Percentiles rank a stretch among this genome's conserved stretches.
Evolutionary conservation across 805 yeast species (phyloP).

Genomic region (Hanseniaspora hatyaiensis): DNA sequence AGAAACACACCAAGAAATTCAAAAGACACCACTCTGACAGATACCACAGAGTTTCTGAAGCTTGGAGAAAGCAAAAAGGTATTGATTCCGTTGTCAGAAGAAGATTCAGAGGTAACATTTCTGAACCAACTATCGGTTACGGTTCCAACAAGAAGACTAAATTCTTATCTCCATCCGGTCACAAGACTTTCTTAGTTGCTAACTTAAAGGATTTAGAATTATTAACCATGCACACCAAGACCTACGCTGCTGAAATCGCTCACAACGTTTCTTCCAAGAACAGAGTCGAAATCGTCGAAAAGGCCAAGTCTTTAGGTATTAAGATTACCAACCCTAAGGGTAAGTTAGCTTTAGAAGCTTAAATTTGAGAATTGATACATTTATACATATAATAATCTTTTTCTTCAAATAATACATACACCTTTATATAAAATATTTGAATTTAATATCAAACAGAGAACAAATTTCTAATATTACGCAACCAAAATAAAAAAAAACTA

Average conservation of each 20-base stretch:
- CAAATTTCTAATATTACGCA: neutral
- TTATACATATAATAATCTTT: neutral
- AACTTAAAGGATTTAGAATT: constrained; percentile 90
- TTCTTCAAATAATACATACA: neutral
- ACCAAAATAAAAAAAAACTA: neutral
- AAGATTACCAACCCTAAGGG: constrained; percentile 99
- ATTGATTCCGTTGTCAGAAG: constrained; percentile 99
- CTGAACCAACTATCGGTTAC: constrained; percentile 99
- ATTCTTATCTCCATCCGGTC: constrained; percentile 93
- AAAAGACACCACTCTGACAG: constrained; percentile 99
- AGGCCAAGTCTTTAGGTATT: constrained; percentile 96
- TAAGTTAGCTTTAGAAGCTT: constrained; percentile 96
- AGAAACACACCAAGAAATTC: constrained; percentile 97
- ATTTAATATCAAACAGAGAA: too few relatives aligned
- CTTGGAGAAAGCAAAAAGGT: constrained; percentile 99
- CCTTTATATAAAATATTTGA: neutral
- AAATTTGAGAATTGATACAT: constrained; percentile 27
- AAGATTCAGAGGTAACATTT: constrained; percentile 98
- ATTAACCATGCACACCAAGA: constrained; percentile 90
- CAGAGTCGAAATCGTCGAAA: constrained; percentile 91
- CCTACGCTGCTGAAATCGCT: constrained; percentile 99
- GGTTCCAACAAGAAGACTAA: constrained; percentile 99
- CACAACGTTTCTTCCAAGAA: constrained; percentile 96
- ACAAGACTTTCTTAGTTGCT: constrained; percentile 89
- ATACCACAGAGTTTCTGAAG: constrained; percentile 94